These are phyloP conservation scores for Hondaea fermentalgiana DNA, from an alignment of 108 stramenopile genomes.

Conservation along the genomic window DNA sequence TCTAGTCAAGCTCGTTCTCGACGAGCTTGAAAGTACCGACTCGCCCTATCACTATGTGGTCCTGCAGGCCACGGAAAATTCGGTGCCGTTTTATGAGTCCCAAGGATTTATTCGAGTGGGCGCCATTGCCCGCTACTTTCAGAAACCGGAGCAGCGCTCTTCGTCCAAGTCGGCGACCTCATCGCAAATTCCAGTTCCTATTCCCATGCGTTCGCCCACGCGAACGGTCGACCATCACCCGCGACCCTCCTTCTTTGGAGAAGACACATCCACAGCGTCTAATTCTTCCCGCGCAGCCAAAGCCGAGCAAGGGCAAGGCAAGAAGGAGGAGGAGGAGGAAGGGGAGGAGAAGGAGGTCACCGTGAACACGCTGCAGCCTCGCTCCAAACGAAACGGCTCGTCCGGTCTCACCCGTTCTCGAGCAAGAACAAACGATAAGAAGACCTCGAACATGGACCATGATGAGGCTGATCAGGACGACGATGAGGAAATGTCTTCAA, in stretches of 20 bases:
- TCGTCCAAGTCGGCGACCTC: not conserved
- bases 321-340: not conserved
- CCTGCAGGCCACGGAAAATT: slow-evolving; percentile 76
- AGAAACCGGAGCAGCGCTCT: not conserved
- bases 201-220: not conserved
- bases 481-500: too few relatives aligned
- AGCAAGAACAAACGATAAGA: too few relatives aligned
- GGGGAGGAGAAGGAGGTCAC: not conserved
- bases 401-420: not conserved
- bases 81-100: slow-evolving; percentile 77
- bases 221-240: not conserved
- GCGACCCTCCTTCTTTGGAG: not conserved
- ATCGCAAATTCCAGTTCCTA: not conserved
- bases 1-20: slow-evolving; percentile 63
- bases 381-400: not conserved
- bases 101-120: slow-evolving; percentile 76
- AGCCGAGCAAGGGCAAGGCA: too few relatives aligned
- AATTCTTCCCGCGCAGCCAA: too few relatives aligned
- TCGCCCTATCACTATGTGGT: slow-evolving; percentile 66
- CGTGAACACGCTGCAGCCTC: not conserved
- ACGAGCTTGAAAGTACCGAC: slow-evolving; percentile 63
- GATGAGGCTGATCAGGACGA: too few relatives aligned
- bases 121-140: slow-evolving; percentile 11
- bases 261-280: too few relatives aligned
- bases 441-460: too few relatives aligned